Percentiles rank a stretch among this genome's conserved stretches.
Conservation (phyloP, 495 filamentous ascomycete species). For the Xylaria venustula region DNA sequence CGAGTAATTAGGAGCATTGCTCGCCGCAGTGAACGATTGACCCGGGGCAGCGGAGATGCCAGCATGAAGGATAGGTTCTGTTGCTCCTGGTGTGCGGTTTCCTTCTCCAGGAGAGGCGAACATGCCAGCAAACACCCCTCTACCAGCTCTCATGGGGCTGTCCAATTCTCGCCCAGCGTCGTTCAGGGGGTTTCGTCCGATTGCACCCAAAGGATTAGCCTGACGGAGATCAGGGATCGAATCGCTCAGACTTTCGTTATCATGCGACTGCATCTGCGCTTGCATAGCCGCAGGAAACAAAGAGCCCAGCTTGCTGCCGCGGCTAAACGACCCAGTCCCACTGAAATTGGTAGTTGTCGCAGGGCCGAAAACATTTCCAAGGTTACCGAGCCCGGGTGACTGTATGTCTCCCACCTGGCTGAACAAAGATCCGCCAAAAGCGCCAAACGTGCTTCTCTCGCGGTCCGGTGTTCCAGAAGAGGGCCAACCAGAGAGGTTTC, state of each 20-base stretch:
- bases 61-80: slow-evolving; percentile 32
- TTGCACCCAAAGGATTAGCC: slow-evolving; percentile 50
- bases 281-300: slow-evolving; percentile 86
- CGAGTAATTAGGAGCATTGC: slow-evolving; percentile 22
- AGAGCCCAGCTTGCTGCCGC: slow-evolving; percentile 80
- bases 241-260: slow-evolving; percentile 49
- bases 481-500: slow-evolving; percentile 68
- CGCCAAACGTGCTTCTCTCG: slow-evolving; percentile 62
- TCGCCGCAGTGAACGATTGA: slow-evolving; percentile 36
- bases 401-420: slow-evolving; percentile 68
- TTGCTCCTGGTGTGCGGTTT: slow-evolving; percentile 32
- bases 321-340: slow-evolving; percentile 61
- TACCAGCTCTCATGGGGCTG: slow-evolving; percentile 58
- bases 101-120: slow-evolving; percentile 41
- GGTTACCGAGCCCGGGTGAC: slow-evolving; percentile 65
- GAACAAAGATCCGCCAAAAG: slow-evolving; percentile 75
- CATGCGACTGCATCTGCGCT: slow-evolving; percentile 75
- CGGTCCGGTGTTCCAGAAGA: slow-evolving; percentile 74
- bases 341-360: slow-evolving; percentile 41
- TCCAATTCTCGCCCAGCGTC: slow-evolving; percentile 54
- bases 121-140: slow-evolving; percentile 58
- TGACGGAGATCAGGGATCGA: slow-evolving; percentile 52
- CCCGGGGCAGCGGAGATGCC: slow-evolving; percentile 33
- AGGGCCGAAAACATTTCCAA: slow-evolving; percentile 52
- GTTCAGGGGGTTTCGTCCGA: slow-evolving; percentile 53